Conservation (phyloP, 192 early-diverging fungal species). For the Podila epigama region DNA sequence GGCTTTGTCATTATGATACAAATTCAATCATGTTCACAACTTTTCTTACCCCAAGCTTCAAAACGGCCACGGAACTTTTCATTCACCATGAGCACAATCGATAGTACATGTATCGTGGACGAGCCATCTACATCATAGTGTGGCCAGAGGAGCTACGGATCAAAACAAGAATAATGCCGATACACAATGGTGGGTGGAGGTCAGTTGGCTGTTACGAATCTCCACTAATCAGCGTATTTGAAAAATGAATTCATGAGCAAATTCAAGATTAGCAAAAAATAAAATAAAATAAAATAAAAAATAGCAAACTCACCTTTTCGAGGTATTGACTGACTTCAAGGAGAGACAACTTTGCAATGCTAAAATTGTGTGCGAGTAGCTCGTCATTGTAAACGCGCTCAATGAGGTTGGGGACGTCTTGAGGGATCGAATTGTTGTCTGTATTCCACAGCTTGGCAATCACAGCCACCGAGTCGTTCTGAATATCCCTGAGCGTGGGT, state of each 20-base stretch:
- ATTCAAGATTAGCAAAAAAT: too few relatives aligned
- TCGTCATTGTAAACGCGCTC: slow-evolving; percentile 69
- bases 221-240: neutral
- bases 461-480: slow-evolving; percentile 57
- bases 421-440: slow-evolving; percentile 8
- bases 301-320: slow-evolving; percentile 65
- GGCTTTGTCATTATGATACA: too few relatives aligned
- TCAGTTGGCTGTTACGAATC: neutral
- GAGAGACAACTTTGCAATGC: slow-evolving; percentile 68
- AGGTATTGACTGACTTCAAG: slow-evolving; percentile 82
- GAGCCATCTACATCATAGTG: slow-evolving; percentile 56
- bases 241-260: slow-evolving; percentile 9
- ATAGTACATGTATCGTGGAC: slow-evolving; percentile 67
- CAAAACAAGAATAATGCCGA: neutral
- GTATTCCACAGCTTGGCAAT: slow-evolving; percentile 53
- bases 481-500: slow-evolving; percentile 59
- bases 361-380: slow-evolving; percentile 57
- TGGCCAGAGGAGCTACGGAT: slow-evolving; percentile 81
- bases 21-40: neutral
- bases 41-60: slow-evolving; percentile 59
- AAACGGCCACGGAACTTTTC: slow-evolving; percentile 88
- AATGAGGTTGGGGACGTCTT: slow-evolving; percentile 62
- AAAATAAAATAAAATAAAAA: too few relatives aligned
- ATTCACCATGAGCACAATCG: slow-evolving; percentile 87
- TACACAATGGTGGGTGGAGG: neutral